These are phyloP conservation scores for Mortierella sp. DNA, from an alignment of 371 early-diverging fungal genomes.

Conservation along the genomic window DNA sequence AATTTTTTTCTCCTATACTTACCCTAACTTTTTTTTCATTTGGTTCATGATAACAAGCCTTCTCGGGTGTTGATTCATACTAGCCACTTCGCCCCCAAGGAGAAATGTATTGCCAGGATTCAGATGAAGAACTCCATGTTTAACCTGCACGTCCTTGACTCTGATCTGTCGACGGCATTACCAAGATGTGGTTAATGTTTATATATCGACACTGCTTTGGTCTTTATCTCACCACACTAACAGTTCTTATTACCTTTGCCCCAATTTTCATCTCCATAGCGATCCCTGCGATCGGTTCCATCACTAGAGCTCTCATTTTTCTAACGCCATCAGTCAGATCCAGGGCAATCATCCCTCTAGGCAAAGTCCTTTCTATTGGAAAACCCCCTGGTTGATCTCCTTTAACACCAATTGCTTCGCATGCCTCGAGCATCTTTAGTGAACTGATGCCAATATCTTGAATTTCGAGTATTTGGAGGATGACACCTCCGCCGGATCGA, in stretches of 20 bases:
- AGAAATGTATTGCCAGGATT: constrained; percentile 19
- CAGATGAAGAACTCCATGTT: constrained; percentile 48
- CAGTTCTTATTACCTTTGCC: constrained; percentile 33
- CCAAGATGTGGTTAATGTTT: not conserved
- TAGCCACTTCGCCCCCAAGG: constrained; percentile 50
- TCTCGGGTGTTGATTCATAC: constrained; percentile 46
- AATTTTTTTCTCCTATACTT: not conserved
- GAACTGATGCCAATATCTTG: constrained; percentile 44
- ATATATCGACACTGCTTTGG: too few relatives aligned
- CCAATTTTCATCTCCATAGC: constrained; percentile 54
- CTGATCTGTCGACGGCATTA: constrained; percentile 21
- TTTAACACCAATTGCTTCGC: constrained; percentile 32
- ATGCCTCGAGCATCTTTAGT: constrained; percentile 40
- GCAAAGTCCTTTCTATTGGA: constrained; percentile 25
- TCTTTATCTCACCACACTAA: not conserved
- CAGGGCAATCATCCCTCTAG: constrained; percentile 23
- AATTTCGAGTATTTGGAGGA: constrained; percentile 45
- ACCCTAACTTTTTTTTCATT: constrained; percentile 50
- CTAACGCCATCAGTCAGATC: constrained; percentile 48
- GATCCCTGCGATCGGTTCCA: constrained; percentile 38
- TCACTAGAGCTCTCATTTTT: constrained; percentile 29
- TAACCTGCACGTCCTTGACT: constrained; percentile 29
- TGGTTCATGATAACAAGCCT: constrained; percentile 49
- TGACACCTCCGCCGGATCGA: constrained; percentile 24
- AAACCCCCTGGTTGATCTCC: constrained; percentile 44